Percentiles rank a stretch among this genome's conserved stretches.
phyloP scores from a whole-genome alignment of 2,329 filamentous ascomycete species.

The Epichloe bromicola region DNA sequence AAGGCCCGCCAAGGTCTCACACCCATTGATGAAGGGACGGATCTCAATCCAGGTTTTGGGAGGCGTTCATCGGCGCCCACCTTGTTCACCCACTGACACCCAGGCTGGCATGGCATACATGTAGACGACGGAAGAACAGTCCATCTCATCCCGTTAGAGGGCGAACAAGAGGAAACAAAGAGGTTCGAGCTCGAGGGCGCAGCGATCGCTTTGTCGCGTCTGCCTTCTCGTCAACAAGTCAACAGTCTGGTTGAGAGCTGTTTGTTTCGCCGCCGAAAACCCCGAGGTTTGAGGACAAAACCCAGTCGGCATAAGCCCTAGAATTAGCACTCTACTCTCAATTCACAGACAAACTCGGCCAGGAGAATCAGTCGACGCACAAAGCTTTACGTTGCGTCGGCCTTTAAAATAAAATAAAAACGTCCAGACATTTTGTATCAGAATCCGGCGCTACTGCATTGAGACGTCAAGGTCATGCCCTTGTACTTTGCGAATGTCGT shows the following conservation, averaged over 20 bases:
- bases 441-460: not conserved
- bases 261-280: not conserved
- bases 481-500: not conserved
- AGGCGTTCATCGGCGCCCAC: constrained; percentile 17
- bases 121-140: not conserved
- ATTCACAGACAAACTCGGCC: not conserved
- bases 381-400: not conserved
- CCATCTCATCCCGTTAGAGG: not conserved
- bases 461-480: not conserved
- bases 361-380: not conserved
- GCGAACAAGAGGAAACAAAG: too few species aligned
- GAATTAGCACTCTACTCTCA: not conserved
- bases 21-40: constrained; percentile 25
- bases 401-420: not conserved
- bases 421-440: not conserved
- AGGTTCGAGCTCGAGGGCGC: too few species aligned
- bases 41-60: constrained; percentile 24
- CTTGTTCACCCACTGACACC: constrained; percentile 3
- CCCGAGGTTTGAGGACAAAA: not conserved
- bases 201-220: too few species aligned
- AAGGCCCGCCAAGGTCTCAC: constrained; percentile 25
- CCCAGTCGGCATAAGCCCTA: not conserved
- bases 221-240: not conserved
- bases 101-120: not conserved
- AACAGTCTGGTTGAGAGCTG: not conserved